Evolutionary conservation across 2,329 filamentous ascomycete genomes (phyloP).

Genomic region (Verticillium longisporum): DNA sequence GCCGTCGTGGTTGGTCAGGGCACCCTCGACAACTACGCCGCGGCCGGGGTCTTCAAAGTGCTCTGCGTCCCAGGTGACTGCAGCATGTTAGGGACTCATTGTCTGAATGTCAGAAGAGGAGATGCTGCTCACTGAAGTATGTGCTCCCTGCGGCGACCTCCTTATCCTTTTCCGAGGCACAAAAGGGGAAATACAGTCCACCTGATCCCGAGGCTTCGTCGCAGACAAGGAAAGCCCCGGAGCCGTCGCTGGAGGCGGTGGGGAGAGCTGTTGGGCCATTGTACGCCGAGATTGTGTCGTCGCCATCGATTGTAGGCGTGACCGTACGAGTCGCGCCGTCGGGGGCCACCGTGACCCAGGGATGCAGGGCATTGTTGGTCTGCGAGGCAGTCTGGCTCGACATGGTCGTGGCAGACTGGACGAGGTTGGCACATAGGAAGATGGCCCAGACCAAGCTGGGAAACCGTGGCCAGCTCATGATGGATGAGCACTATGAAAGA

Average conservation of each 20-base stretch:
- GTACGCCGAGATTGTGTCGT: conserved; percentile 8
- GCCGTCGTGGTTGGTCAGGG: conserved; percentile 4
- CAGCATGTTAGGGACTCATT: neutral
- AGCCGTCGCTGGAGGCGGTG: conserved; percentile 7
- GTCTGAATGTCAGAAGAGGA: neutral
- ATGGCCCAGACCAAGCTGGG: neutral
- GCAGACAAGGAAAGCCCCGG: conserved; percentile 10
- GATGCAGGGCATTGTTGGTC: conserved; percentile 6
- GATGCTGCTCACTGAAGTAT: conserved; percentile 8
- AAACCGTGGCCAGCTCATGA: neutral
- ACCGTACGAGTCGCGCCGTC: conserved; percentile 7
- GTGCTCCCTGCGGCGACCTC: conserved; percentile 8
- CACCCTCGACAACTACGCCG: conserved; percentile 9
- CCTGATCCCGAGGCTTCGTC: conserved; percentile 6
- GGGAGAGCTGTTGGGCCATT: conserved; percentile 5
- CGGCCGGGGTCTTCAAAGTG: conserved; percentile 8
- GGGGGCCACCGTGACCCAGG: conserved; percentile 11
- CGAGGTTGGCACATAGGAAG: neutral
- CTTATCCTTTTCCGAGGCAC: conserved; percentile 5
- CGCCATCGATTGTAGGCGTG: conserved; percentile 10
- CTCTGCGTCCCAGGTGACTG: conserved; percentile 12
- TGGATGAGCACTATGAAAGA: neutral
- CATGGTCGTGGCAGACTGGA: neutral
- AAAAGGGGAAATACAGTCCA: conserved; percentile 9
- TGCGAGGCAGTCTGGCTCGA: neutral